Conservation (phyloP, 257 asterid genomes). For the Solanum paucissectum region DNA sequence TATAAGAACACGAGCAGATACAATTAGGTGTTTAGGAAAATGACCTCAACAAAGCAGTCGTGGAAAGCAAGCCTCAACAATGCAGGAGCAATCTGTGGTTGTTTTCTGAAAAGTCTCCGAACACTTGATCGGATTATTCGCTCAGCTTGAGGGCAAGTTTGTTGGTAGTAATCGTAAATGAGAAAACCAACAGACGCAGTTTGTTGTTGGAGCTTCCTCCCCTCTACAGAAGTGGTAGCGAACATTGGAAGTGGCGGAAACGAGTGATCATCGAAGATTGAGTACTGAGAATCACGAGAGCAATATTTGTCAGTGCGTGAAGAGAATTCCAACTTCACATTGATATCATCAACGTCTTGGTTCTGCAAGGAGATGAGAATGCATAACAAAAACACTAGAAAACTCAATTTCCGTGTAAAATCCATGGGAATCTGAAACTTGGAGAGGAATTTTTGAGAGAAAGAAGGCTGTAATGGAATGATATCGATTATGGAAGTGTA, state of each 20-base stretch:
- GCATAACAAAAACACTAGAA: slow-evolving; percentile 37
- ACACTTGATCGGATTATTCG: slow-evolving; percentile 29
- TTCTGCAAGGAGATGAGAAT: slow-evolving; percentile 39
- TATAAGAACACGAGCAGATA: neutral
- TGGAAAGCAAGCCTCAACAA: slow-evolving; percentile 53
- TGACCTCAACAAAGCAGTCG: slow-evolving; percentile 58
- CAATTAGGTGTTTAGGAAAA: neutral
- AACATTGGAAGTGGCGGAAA: neutral
- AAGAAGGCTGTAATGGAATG: slow-evolving; percentile 27
- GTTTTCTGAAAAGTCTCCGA: slow-evolving; percentile 16
- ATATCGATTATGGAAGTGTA: slow-evolving; percentile 4
- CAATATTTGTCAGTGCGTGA: neutral
- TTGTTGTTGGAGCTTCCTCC: neutral
- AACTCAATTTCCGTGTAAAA: slow-evolving; percentile 29
- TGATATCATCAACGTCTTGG: slow-evolving; percentile 25
- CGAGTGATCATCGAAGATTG: neutral
- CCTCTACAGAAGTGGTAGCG: neutral
- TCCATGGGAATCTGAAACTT: slow-evolving; percentile 23
- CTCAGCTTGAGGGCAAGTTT: slow-evolving; percentile 55
- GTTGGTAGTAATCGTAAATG: slow-evolving; percentile 41
- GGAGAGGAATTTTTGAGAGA: neutral
- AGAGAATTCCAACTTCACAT: slow-evolving; percentile 2
- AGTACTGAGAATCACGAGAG: neutral
- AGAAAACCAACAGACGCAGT: slow-evolving; percentile 8
- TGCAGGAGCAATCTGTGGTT: slow-evolving; percentile 38